These are phyloP conservation scores for Ophiocordyceps robertsii DNA, from an alignment of 2,329 filamentous ascomycete species.

Conservation along the genomic window DNA sequence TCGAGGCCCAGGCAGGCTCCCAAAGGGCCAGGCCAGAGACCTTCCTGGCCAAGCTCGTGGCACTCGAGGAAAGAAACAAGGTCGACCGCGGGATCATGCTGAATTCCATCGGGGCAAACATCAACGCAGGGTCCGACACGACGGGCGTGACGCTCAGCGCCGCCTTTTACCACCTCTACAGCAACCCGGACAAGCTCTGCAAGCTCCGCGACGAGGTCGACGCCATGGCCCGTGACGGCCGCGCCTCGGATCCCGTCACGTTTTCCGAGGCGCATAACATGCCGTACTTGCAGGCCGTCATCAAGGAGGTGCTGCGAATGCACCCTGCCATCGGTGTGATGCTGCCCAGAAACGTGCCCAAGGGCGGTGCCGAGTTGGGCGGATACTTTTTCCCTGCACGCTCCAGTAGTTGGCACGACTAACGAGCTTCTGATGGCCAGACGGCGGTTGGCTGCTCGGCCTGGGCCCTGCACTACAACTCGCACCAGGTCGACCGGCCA, in stretches of 20 bases:
- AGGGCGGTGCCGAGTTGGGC: background rate
- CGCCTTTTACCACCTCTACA: constrained; percentile 20
- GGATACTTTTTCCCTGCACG: background rate
- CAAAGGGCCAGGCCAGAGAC: background rate
- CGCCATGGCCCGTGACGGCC: constrained; percentile 6
- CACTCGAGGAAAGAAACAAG: background rate
- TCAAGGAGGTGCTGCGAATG: constrained; percentile 31
- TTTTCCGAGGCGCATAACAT: constrained; percentile 23
- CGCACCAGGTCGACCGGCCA: no score
- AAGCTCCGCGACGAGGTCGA: constrained; percentile 34
- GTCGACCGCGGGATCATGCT: background rate
- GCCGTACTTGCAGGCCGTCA: constrained; percentile 31
- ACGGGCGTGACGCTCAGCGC: constrained; percentile 1
- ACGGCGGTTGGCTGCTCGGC: background rate
- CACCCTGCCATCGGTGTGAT: constrained; percentile 11
- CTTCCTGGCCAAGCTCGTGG: background rate
- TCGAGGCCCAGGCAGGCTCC: background rate
- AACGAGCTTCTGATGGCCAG: no score
- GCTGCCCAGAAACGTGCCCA: background rate
- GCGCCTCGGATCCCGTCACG: constrained; percentile 12
- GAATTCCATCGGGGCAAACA: background rate
- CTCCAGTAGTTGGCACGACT: no score
- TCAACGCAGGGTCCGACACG: background rate
- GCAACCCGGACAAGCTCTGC: constrained; percentile 27
- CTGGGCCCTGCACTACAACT: constrained; percentile 12